A percentile compares a stretch with the other conserved stretches of the same genome.
Conservation (phyloP, 495 filamentous ascomycete species). For the Ramalina intermedia region DNA sequence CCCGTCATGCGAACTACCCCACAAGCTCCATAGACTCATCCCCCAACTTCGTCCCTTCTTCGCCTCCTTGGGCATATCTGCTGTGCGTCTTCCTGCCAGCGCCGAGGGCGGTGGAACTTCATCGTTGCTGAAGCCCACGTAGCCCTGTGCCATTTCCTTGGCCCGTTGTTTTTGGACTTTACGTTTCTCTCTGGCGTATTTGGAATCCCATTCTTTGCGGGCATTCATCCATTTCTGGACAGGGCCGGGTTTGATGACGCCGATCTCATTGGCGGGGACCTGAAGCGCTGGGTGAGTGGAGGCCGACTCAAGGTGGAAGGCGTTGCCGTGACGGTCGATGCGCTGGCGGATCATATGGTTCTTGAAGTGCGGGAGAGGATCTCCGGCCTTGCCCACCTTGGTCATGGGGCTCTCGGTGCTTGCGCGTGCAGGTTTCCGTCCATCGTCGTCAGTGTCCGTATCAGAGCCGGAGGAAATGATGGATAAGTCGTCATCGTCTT, state of each 20-base stretch:
- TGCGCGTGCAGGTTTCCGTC: constrained; percentile 14
- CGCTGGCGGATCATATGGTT: constrained; percentile 83
- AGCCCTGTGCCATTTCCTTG: constrained; percentile 55
- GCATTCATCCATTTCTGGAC: constrained; percentile 70
- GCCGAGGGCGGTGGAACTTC: constrained; percentile 75
- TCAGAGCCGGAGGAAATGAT: constrained; percentile 46
- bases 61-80: constrained; percentile 35
- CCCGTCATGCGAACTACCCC: constrained; percentile 81
- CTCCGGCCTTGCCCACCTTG: constrained; percentile 65
- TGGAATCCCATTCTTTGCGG: constrained; percentile 54
- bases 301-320: constrained; percentile 48
- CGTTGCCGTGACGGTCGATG: constrained; percentile 59
- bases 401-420: constrained; percentile 17
- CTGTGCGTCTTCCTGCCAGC: constrained; percentile 51
- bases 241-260: constrained; percentile 63
- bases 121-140: constrained; percentile 48
- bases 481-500: constrained; percentile 63
- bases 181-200: constrained; percentile 49
- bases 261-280: constrained; percentile 48
- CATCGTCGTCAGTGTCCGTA: constrained; percentile 28
- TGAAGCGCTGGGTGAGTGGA: constrained; percentile 46
- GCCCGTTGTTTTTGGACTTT: constrained; percentile 54
- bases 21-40: constrained; percentile 65
- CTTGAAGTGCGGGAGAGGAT: constrained; percentile 61
- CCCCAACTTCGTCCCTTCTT: constrained; percentile 55